A percentile compares a stretch with the other conserved stretches of the same genome.
phyloP scores from a whole-genome alignment of 805 yeast species.

The Clavispora santaluciae region DNA sequence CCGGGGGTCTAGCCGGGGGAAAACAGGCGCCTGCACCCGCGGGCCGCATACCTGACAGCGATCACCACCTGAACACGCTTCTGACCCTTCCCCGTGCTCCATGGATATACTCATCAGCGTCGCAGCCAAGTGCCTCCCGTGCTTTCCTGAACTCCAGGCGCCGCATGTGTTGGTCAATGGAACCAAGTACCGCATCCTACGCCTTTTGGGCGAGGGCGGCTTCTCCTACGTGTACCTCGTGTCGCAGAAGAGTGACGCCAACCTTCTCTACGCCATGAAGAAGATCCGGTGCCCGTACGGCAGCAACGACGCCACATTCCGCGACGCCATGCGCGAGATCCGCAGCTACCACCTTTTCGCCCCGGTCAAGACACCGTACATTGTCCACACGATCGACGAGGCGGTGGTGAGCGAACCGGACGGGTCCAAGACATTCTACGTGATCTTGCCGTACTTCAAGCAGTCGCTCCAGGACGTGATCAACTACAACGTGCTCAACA shows the following conservation, averaged over 20 bases:
- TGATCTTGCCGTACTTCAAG: conserved; percentile 73
- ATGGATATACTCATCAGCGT: conserved; percentile 11
- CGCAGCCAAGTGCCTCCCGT: conserved; percentile 36
- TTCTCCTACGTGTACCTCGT: conserved; percentile 84
- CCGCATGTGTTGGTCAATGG: conserved; percentile 63
- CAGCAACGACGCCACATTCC: conserved; percentile 56
- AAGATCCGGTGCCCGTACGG: conserved; percentile 88
- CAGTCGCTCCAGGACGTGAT: conserved; percentile 77
- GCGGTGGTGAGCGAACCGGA: conserved; percentile 67
- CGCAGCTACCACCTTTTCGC: conserved; percentile 66
- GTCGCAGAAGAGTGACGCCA: conserved; percentile 40
- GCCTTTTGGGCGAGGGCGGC: conserved; percentile 87
- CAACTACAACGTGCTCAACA: conserved; percentile 55
- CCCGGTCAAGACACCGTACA: conserved; percentile 51
- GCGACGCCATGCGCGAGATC: conserved; percentile 70
- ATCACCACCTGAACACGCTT: not conserved
- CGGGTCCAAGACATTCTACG: conserved; percentile 74
- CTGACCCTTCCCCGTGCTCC: not conserved
- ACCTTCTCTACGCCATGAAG: conserved; percentile 64
- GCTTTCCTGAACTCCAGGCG: conserved; percentile 37
- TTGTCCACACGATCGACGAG: conserved; percentile 68
- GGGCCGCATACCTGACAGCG: not conserved
- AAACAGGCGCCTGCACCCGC: too few relatives aligned
- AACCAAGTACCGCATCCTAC: conserved; percentile 54
- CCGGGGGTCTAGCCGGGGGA: too few relatives aligned